Percentiles rank a stretch among this genome's conserved stretches.
phyloP scores from a whole-genome alignment of 306 rosid species.

The Calophaca sinica region DNA sequence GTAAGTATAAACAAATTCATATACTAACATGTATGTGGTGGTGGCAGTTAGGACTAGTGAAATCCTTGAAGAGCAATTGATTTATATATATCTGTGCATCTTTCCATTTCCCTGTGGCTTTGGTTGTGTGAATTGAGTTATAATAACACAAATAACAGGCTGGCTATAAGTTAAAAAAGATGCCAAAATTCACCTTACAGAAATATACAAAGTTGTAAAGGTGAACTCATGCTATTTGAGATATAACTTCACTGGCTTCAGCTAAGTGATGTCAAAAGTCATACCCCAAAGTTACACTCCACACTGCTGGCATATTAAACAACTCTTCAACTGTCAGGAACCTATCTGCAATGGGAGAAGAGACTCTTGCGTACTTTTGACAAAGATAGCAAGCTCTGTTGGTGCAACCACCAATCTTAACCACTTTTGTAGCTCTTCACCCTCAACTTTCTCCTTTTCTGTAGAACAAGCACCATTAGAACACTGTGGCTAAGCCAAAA shows the following conservation, averaged over 20 bases:
- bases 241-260: constrained; percentile 49
- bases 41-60: constrained; percentile 35
- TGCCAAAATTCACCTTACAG: constrained; percentile 56
- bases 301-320: constrained; percentile 37
- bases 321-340: constrained; percentile 36
- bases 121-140: constrained; percentile 43
- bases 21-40: constrained; percentile 38
- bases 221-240: constrained; percentile 50
- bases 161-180: constrained; percentile 46
- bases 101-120: constrained; percentile 36
- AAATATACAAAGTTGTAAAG: constrained; percentile 57
- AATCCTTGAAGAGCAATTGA: constrained; percentile 44
- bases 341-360: constrained; percentile 62
- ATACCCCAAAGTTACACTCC: constrained; percentile 35
- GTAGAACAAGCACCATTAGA: constrained; percentile 55
- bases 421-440: constrained; percentile 90
- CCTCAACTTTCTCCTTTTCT: constrained; percentile 95
- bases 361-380: constrained; percentile 67
- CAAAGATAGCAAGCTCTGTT: constrained; percentile 67
- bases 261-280: constrained; percentile 32
- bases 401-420: constrained; percentile 88
- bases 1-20: constrained; percentile 55
- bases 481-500: constrained; percentile 29
- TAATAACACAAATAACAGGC: constrained; percentile 47
- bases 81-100: constrained; percentile 39